Percentiles rank a stretch among this genome's conserved stretches.
phyloP scores from a whole-genome alignment of 495 filamentous ascomycete species.

The Penicillium samsonianum region DNA sequence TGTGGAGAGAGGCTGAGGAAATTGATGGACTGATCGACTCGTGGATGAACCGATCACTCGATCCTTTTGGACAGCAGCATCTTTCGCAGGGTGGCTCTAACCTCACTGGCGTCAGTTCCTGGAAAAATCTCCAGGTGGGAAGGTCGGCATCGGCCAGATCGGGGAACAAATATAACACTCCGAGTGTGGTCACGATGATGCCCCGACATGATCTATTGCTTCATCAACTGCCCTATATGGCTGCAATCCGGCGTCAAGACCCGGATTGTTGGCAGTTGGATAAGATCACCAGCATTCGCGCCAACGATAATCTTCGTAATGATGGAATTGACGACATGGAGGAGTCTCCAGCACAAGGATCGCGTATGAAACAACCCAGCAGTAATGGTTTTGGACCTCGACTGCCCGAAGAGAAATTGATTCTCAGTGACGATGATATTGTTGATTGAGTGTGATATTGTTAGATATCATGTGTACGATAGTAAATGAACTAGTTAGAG shows the following conservation, averaged over 20 bases:
- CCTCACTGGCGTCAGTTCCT: slow-evolving; percentile 34
- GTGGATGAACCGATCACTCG: slow-evolving; percentile 53
- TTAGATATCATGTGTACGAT: neutral
- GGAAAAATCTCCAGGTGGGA: slow-evolving; percentile 33
- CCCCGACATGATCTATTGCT: slow-evolving; percentile 75
- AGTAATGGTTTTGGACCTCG: slow-evolving; percentile 15
- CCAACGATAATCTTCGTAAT: slow-evolving; percentile 23
- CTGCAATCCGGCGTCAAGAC: slow-evolving; percentile 51
- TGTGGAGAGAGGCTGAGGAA: slow-evolving; percentile 80
- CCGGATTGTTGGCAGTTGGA: slow-evolving; percentile 56
- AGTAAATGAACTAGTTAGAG: neutral
- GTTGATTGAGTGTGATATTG: slow-evolving; percentile 60
- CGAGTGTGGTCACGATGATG: slow-evolving; percentile 56
- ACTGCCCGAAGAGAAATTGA: slow-evolving; percentile 57
- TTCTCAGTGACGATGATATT: slow-evolving; percentile 95
- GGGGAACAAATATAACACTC: slow-evolving; percentile 32
- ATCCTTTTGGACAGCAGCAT: slow-evolving; percentile 23
- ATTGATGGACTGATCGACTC: slow-evolving; percentile 68
- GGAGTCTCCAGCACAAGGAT: slow-evolving; percentile 20
- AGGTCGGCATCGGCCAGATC: slow-evolving; percentile 14
- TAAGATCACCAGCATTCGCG: slow-evolving; percentile 64
- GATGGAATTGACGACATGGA: slow-evolving; percentile 51
- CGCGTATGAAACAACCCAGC: slow-evolving; percentile 7
- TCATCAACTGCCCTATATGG: slow-evolving; percentile 82
- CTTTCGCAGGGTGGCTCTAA: slow-evolving; percentile 28